Evolutionary conservation across 2,329 filamentous ascomycete genomes (phyloP).

Genomic region (Colletotrichum filicis): DNA sequence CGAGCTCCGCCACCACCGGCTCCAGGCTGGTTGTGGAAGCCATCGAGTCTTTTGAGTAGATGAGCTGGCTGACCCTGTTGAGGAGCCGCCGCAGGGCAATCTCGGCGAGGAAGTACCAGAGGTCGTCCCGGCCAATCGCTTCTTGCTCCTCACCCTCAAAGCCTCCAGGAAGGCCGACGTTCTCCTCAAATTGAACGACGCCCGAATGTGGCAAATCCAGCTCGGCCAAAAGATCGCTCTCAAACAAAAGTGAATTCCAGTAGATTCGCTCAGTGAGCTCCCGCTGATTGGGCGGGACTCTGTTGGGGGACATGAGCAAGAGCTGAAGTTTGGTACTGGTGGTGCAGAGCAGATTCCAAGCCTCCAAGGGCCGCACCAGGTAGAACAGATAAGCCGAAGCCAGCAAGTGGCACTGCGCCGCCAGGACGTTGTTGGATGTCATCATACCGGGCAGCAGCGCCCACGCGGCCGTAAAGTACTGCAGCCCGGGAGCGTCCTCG

Average conservation of each 20-base stretch:
- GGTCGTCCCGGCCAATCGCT: constrained; percentile 76
- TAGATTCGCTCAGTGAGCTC: constrained; percentile 83
- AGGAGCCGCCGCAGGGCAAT: constrained; percentile 82
- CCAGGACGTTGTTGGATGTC: constrained; percentile 81
- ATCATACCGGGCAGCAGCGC: constrained; percentile 80
- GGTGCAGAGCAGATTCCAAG: constrained; percentile 83
- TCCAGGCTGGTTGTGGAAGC: constrained; percentile 79
- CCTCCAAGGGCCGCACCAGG: constrained; percentile 82
- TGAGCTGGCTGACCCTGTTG: constrained; percentile 82
- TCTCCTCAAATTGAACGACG: constrained; percentile 84
- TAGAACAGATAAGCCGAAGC: constrained; percentile 87
- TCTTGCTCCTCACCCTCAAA: constrained; percentile 78
- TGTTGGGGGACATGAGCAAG: constrained; percentile 77
- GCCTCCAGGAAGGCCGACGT: constrained; percentile 80
- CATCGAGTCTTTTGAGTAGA: constrained; percentile 80
- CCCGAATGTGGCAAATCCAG: constrained; percentile 85
- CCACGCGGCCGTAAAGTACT: constrained; percentile 87
- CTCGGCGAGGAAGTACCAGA: constrained; percentile 89
- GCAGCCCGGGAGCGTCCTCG: constrained; percentile 78
- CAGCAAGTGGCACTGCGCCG: constrained; percentile 83
- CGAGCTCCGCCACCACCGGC: constrained; percentile 82
- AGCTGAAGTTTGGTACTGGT: constrained; percentile 86
- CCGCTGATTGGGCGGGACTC: constrained; percentile 75
- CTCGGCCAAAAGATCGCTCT: constrained; percentile 83
- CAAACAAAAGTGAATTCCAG: constrained; percentile 85